Evolutionary conservation across 2,329 filamentous ascomycete species (phyloP).

Genomic region (Sarocladium oryzae): DNA sequence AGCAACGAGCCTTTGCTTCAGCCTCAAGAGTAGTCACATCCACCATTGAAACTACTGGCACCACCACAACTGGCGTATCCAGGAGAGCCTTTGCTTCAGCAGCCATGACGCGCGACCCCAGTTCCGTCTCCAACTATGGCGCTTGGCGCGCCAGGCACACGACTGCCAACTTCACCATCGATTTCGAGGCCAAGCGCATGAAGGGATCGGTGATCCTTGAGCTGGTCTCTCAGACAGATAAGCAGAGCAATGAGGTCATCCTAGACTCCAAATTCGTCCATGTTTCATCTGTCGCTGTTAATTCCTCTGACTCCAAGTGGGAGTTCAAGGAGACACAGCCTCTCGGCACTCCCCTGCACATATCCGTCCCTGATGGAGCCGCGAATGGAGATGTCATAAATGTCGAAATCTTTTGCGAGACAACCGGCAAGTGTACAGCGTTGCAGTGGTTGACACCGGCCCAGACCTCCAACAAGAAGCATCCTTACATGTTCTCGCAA

Average conservation of each 20-base stretch:
- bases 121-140: constrained; percentile 87
- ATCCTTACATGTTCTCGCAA: constrained; percentile 97
- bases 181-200: constrained; percentile 74
- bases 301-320: constrained; percentile 56
- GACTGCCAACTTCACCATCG: constrained; percentile 70
- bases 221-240: constrained; percentile 70
- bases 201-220: constrained; percentile 70
- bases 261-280: constrained; percentile 84
- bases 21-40: background rate
- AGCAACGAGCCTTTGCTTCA: background rate
- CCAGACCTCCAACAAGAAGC: constrained; percentile 92
- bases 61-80: background rate
- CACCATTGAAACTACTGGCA: background rate
- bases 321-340: constrained; percentile 64
- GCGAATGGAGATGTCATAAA: constrained; percentile 46
- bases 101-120: constrained; percentile 60
- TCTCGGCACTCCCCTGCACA: constrained; percentile 64
- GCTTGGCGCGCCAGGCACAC: constrained; percentile 82
- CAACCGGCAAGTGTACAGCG: constrained; percentile 82
- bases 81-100: constrained; percentile 22
- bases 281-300: constrained; percentile 62
- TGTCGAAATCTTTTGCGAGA: constrained; percentile 64
- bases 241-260: constrained; percentile 67
- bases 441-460: constrained; percentile 91
- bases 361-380: constrained; percentile 51